Percentiles rank a stretch among this genome's conserved stretches.
Evolutionary conservation across 2,329 filamentous ascomycete genomes (phyloP).

Genomic region (Penicillium decumbens): DNA sequence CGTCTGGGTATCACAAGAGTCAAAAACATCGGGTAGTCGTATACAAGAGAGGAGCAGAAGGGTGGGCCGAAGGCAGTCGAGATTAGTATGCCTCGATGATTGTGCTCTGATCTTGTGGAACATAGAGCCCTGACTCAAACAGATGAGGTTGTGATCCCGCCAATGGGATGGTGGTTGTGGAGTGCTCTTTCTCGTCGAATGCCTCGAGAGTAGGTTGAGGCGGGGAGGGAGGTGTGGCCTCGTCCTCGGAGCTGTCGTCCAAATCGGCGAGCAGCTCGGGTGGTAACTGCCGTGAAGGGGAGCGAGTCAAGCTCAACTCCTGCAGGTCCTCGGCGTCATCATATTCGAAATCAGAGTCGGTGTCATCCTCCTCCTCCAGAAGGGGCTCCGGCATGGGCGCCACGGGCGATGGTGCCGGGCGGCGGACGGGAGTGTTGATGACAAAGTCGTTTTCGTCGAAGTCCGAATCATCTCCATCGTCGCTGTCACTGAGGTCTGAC

Average conservation of each 20-base stretch:
- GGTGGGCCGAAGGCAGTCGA: conserved; percentile 1
- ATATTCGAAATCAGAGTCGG: conserved; percentile 55
- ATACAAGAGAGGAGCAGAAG: conserved; percentile 18
- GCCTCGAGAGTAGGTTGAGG: conserved; percentile 53
- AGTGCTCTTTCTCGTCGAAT: conserved; percentile 57
- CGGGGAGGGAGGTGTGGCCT: conserved; percentile 67
- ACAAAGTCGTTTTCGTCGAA: conserved; percentile 35
- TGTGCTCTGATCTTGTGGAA: conserved; percentile 41
- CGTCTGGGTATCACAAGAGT: conserved; percentile 23
- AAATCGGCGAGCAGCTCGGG: conserved; percentile 68
- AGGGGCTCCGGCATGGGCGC: conserved; percentile 30
- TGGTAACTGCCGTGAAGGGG: conserved; percentile 61
- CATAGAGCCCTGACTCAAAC: conserved; percentile 49
- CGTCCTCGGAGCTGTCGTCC: conserved; percentile 64
- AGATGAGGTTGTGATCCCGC: conserved; percentile 34
- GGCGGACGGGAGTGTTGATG: conserved; percentile 37
- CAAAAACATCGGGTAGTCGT: conserved; percentile 8
- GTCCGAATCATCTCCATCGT: conserved; percentile 46
- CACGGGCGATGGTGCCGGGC: conserved; percentile 31
- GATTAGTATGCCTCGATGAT: conserved; percentile 49
- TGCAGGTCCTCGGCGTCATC: conserved; percentile 56
- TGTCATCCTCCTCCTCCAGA: conserved; percentile 36
- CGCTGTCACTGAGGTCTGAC: conserved; percentile 46
- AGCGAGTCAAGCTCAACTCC: conserved; percentile 65
- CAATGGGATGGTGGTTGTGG: conserved; percentile 40